These are phyloP conservation scores for Ceratobasidium theobromae DNA, from an alignment of 1,284 basidiomycete species.

Conservation along the genomic window DNA sequence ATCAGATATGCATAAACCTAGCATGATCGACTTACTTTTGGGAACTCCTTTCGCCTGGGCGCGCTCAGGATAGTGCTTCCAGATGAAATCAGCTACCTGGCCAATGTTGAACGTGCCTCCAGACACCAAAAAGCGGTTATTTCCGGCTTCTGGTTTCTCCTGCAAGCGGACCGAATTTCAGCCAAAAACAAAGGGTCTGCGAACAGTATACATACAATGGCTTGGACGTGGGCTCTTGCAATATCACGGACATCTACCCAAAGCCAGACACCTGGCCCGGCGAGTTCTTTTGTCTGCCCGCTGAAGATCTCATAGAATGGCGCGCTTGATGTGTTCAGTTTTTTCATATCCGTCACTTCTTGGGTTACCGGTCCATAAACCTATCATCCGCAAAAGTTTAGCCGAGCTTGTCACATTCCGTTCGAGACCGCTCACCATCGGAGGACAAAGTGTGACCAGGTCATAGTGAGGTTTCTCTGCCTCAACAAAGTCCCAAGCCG, in stretches of 20 bases:
- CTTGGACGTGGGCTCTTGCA: conserved; percentile 11
- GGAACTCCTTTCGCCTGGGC: conserved; percentile 23
- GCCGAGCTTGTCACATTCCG: not conserved
- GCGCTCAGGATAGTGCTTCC: conserved; percentile 32
- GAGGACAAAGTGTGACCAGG: conserved; percentile 33
- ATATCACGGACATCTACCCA: conserved; percentile 31
- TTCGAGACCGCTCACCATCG: conserved; percentile 21
- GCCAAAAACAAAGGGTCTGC: not conserved
- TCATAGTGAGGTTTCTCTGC: conserved; percentile 33
- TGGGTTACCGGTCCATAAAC: conserved; percentile 43
- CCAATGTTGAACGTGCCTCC: conserved; percentile 29
- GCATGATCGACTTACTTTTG: conserved; percentile 8
- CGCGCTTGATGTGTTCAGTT: conserved; percentile 42
- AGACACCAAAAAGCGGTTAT: conserved; percentile 29
- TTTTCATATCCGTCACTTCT: conserved; percentile 38
- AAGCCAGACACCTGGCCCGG: not conserved
- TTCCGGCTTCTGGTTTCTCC: conserved; percentile 24
- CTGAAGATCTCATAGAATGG: conserved; percentile 19
- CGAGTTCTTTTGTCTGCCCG: conserved; percentile 1
- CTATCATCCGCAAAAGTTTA: not conserved
- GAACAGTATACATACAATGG: not conserved
- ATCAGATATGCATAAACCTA: not conserved
- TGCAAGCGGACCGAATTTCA: not conserved
- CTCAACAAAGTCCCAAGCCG: conserved; percentile 36
- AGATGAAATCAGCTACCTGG: conserved; percentile 18